Evolutionary conservation across 805 yeast species (phyloP).

Genomic region (Starmera quercuum): DNA sequence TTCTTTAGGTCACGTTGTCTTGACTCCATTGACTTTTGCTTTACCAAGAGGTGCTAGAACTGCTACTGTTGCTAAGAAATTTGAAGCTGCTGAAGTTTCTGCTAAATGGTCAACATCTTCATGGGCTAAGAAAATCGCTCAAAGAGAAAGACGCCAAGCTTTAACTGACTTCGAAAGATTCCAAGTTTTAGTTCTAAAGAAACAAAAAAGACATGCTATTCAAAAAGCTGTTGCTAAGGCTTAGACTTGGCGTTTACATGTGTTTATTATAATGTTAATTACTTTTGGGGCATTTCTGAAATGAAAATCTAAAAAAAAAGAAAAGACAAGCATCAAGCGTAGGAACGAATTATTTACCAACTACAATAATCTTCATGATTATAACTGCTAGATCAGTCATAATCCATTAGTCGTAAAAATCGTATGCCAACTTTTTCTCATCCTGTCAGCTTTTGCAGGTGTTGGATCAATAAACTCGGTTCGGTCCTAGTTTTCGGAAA

Average conservation of each 20-base stretch:
- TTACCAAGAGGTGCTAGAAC: conserved; percentile 95
- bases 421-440: not conserved
- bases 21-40: conserved; percentile 86
- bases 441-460: conserved; percentile 3
- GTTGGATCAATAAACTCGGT: conserved; percentile 12
- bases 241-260: too few species aligned
- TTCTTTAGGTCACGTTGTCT: conserved; percentile 77
- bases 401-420: too few species aligned
- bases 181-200: conserved; percentile 96
- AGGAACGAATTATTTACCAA: too few species aligned
- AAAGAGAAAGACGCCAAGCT: conserved; percentile 86
- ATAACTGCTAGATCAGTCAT: too few species aligned
- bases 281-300: not conserved
- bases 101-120: conserved; percentile 89
- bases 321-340: too few species aligned
- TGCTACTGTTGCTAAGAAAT: conserved; percentile 80
- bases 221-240: conserved; percentile 97
- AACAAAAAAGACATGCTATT: conserved; percentile 93
- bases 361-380: too few species aligned
- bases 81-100: conserved; percentile 84
- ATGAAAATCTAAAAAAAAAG: not conserved
- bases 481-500: conserved; percentile 14
- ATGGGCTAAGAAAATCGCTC: conserved; percentile 98
- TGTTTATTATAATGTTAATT: conserved; percentile 4
- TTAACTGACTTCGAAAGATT: conserved; percentile 98